phyloP scores from a whole-genome alignment of 1,284 basidiomycete species.

The Xanthoconium separans region DNA sequence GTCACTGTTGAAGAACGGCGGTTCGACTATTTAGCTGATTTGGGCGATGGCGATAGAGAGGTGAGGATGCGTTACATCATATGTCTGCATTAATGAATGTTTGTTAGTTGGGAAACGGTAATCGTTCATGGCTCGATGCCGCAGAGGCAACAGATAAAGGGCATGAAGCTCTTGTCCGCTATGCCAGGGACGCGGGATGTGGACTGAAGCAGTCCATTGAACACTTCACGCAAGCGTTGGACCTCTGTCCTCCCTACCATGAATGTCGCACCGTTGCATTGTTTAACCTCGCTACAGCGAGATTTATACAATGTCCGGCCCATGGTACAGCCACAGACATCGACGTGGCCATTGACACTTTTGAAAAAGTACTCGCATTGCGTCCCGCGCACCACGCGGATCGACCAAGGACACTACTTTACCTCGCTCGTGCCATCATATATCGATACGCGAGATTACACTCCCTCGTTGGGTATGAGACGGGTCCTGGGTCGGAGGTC shows the following conservation, averaged over 20 bases:
- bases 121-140: neutral
- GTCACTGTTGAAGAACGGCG: neutral
- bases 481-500: neutral
- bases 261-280: conserved; percentile 2
- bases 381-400: conserved; percentile 1
- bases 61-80: neutral
- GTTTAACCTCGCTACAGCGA: conserved; percentile 15
- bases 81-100: neutral
- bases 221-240: conserved; percentile 5
- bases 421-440: conserved; percentile 11
- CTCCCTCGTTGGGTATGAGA: neutral
- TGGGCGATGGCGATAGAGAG: neutral
- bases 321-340: neutral
- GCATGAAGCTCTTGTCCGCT: neutral
- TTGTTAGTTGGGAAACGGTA: neutral
- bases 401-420: conserved; percentile 4
- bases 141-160: conserved; percentile 3
- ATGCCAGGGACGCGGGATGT: neutral
- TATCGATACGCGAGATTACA: neutral
- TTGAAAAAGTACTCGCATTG: conserved; percentile 3
- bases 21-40: neutral
- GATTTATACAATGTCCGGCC: conserved; percentile 1
- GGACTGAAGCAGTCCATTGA: conserved; percentile 7
- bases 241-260: neutral
- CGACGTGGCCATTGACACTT: neutral